These are phyloP conservation scores for Aspergillus egyptiacus DNA, from an alignment of 495 filamentous ascomycete species.

Conservation along the genomic window DNA sequence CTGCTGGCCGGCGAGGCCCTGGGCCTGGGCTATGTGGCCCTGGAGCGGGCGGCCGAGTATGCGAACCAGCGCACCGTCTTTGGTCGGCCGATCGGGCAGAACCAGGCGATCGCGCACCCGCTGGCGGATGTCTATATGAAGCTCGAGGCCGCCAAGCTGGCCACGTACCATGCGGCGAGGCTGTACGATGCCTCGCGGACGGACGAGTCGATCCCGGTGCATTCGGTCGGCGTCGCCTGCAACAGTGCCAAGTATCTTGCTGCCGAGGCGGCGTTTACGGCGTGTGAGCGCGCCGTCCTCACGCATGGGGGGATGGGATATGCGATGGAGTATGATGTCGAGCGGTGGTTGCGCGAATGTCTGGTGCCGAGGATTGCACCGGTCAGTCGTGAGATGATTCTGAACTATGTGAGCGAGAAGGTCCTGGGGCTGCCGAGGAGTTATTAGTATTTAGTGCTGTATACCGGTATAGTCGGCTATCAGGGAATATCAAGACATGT, in stretches of 20 bases:
- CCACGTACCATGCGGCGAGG: conserved; percentile 70
- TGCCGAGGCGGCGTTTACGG: conserved; percentile 69
- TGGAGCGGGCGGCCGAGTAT: conserved; percentile 59
- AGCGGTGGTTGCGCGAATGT: conserved; percentile 68
- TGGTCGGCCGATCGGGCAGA: conserved; percentile 63
- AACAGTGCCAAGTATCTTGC: conserved; percentile 77
- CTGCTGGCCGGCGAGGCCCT: conserved; percentile 72
- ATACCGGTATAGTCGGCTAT: not conserved
- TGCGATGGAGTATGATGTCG: conserved; percentile 72
- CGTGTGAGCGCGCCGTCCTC: conserved; percentile 64
- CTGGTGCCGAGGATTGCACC: conserved; percentile 71
- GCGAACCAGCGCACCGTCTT: conserved; percentile 66
- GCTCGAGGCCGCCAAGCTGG: conserved; percentile 70
- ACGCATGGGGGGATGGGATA: conserved; percentile 74
- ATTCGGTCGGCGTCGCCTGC: conserved; percentile 63
- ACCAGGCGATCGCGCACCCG: conserved; percentile 71
- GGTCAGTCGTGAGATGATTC: conserved; percentile 72
- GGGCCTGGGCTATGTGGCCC: conserved; percentile 67
- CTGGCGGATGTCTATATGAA: conserved; percentile 71
- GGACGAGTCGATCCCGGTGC: conserved; percentile 51
- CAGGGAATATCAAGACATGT: too few relatives aligned
- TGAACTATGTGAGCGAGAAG: conserved; percentile 74
- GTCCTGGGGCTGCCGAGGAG: conserved; percentile 51
- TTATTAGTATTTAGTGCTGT: conserved; percentile 29
- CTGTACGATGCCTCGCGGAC: conserved; percentile 56